phyloP scores from a whole-genome alignment of 2,329 filamentous ascomycete species.

The Exophiala oligosperma region DNA sequence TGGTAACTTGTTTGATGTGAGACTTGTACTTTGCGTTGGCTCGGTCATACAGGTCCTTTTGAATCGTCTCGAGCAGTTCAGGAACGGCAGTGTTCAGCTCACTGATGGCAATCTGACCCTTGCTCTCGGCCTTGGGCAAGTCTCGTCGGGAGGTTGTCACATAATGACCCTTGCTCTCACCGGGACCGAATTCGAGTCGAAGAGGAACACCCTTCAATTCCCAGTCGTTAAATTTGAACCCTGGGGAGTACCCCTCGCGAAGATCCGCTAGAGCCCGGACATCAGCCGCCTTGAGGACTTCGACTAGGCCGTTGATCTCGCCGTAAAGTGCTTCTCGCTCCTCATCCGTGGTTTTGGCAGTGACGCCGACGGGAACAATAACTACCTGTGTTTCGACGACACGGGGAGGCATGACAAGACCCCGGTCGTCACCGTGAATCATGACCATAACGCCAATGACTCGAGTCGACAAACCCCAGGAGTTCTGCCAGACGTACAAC shows the following conservation, averaged over 20 bases:
- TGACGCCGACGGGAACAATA: conserved; percentile 90
- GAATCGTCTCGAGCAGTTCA: conserved; percentile 83
- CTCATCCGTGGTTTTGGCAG: conserved; percentile 79
- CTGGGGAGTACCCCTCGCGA: conserved; percentile 87
- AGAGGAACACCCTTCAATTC: conserved; percentile 94
- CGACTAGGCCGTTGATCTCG: conserved; percentile 70
- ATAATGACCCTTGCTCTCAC: conserved; percentile 82
- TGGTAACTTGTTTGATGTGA: conserved; percentile 76
- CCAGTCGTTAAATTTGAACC: conserved; percentile 99
- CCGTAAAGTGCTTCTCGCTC: conserved; percentile 74
- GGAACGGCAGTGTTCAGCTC: conserved; percentile 74
- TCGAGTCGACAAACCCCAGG: conserved; percentile 95
- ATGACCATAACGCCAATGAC: conserved; percentile 99
- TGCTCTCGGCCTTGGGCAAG: conserved; percentile 54
- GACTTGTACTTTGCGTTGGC: conserved; percentile 76
- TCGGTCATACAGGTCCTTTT: conserved; percentile 74
- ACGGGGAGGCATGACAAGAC: conserved; percentile 86
- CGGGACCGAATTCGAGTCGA: conserved; percentile 92
- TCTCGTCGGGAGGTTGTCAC: conserved; percentile 87
- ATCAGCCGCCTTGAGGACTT: conserved; percentile 68
- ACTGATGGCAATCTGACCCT: conserved; percentile 72
- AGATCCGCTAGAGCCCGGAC: conserved; percentile 79
- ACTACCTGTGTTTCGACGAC: conserved; percentile 84
- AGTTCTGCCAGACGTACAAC: conserved; percentile 96
- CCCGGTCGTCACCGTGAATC: conserved; percentile 95